Conservation (phyloP, 208 protist genomes). For the Wallacemonas rigidus region DNA sequence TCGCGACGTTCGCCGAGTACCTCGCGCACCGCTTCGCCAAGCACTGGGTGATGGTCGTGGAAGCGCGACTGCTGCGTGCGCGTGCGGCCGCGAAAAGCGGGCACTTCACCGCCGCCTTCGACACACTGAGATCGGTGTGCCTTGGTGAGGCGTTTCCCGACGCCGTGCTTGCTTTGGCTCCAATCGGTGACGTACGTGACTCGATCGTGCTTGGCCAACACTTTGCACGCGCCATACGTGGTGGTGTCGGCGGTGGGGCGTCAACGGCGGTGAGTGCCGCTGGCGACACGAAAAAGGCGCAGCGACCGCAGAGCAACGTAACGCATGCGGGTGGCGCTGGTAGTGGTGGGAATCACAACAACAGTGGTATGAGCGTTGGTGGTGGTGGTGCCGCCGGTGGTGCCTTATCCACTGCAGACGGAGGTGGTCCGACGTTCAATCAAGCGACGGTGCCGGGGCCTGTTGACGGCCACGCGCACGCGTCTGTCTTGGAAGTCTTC, state of each 20-base stretch:
- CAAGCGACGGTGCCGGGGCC: neutral
- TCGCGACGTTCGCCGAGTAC: conserved; percentile 68
- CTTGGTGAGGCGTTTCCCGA: conserved; percentile 50
- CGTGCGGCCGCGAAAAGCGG: conserved; percentile 55
- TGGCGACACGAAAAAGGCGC: conserved; percentile 14
- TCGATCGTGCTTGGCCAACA: conserved; percentile 22
- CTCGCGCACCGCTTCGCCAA: conserved; percentile 51
- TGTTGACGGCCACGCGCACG: conserved; percentile 10
- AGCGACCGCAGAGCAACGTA: neutral
- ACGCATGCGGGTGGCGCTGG: neutral
- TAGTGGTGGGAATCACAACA: neutral
- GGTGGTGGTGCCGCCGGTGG: conserved; percentile 13
- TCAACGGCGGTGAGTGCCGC: neutral
- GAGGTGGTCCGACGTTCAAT: neutral
- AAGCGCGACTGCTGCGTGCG: conserved; percentile 66
- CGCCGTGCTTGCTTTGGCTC: conserved; percentile 14
- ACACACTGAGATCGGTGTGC: conserved; percentile 54
- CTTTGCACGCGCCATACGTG: neutral
- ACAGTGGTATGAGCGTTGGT: conserved; percentile 2
- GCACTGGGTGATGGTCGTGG: conserved; percentile 44
- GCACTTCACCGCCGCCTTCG: conserved; percentile 64
- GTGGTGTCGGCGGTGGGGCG: neutral
- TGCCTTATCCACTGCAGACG: conserved; percentile 6
- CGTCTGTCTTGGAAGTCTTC: neutral
- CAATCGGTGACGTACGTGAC: conserved; percentile 11